Base-by-base conservation (phyloP, 495 filamentous ascomycete genomes). In the Immersiella caudata region DNA sequence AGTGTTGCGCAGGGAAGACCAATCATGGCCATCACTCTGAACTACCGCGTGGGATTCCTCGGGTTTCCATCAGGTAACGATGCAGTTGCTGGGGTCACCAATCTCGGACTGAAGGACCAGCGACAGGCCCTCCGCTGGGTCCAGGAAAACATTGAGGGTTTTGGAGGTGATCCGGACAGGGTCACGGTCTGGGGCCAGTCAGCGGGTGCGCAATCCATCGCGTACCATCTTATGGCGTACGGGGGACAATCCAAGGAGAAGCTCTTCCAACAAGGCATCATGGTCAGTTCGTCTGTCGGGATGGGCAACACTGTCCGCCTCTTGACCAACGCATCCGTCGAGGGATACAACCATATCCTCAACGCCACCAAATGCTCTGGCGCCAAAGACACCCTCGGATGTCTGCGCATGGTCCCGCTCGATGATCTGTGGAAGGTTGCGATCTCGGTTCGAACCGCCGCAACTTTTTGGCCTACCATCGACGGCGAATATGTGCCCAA, bases 61-160 rank as follows among this genome's bases (percentile, higher is more conserved):
- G 68, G 68, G 2, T 70, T 70, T 22, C 59, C 60, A 7, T 9
- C 6, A 2, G 51, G 46, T 7, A 8, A 33, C 9, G 58, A 62
- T 33, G 54, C 59, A 6, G 18, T 21, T 7, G 58, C 16, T 22
- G 68, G 68, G 0, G 22, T 50, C 18, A 64, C 71, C 29, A 78
- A 88, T 65, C 77, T 85, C 0, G 80, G 80, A 5, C 64, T 83
- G 2, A 72, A 76, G 8, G 80, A 83, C 71, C 80, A 83, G 69
- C 67, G 81, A 35, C 70, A 81, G 20, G 80, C 74, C 1, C 71
- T 82, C 5, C 65, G 77, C 26, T 84, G 80, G 81, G 74, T 87
- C 56, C 79, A 83, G 46, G 84, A 88, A 54, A 87, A 87, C 58
- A 88, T 88, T 65, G 80, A 68, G 2, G 79, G 79, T 0, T 87